Conservation (phyloP, 2,329 filamentous ascomycete species). For the Verticillium nubilum region DNA sequence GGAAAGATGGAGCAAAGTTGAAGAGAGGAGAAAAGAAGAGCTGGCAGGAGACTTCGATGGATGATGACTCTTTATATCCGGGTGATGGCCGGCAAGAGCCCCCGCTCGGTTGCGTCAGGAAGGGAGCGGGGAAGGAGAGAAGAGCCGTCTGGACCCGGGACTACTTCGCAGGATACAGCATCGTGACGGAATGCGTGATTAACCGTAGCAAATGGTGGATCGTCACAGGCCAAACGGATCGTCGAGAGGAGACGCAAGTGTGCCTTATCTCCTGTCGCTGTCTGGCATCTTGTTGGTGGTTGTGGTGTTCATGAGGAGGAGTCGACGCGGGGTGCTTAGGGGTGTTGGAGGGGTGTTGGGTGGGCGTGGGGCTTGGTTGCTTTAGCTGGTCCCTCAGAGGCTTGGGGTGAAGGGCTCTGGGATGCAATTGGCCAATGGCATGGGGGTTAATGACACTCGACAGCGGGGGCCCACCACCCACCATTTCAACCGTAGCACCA, state of each 20-base stretch:
- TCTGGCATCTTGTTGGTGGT: not conserved
- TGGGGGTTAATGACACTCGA: not conserved
- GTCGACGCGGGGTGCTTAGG: not conserved
- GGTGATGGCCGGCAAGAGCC: not conserved
- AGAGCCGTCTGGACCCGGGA: not conserved
- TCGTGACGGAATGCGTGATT: not conserved
- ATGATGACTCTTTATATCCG: not conserved
- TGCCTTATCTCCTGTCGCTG: not conserved
- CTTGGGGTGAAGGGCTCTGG: not conserved
- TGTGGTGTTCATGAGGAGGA: not conserved
- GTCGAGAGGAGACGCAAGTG: not conserved
- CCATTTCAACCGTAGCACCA: not conserved
- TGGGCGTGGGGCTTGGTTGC: not conserved
- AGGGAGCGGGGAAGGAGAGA: slow-evolving; percentile 1
- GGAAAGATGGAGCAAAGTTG: not conserved
- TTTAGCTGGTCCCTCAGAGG: not conserved
- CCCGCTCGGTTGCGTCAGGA: not conserved
- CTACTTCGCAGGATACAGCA: not conserved
- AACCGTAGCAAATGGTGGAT: not conserved
- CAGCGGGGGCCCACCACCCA: not conserved
- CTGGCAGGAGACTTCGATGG: not conserved
- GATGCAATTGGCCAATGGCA: not conserved
- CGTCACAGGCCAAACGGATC: not conserved
- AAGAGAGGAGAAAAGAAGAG: not conserved
- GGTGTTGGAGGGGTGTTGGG: not conserved